These are phyloP conservation scores for Septoria petroselini DNA, from an alignment of 2,329 filamentous ascomycete genomes.

Conservation along the genomic window DNA sequence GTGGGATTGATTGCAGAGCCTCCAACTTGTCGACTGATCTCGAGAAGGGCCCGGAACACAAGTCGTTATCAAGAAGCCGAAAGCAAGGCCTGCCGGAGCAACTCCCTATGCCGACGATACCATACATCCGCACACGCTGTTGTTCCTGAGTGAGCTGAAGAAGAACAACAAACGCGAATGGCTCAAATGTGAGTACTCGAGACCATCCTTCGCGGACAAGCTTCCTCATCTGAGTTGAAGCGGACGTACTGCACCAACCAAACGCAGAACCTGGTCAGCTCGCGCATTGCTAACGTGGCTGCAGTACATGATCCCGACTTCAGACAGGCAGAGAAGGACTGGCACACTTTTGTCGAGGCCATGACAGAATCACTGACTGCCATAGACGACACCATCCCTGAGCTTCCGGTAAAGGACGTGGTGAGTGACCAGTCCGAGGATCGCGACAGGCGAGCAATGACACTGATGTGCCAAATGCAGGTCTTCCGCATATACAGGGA, in stretches of 20 bases:
- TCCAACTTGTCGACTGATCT: neutral
- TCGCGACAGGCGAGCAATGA: neutral
- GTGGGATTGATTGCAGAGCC: neutral
- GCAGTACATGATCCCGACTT: constrained; percentile 77
- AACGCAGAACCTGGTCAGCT: neutral
- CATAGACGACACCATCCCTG: constrained; percentile 77
- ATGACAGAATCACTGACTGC: constrained; percentile 68
- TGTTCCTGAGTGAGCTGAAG: constrained; percentile 58
- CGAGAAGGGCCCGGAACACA: constrained; percentile 52
- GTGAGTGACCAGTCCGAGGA: constrained; percentile 38
- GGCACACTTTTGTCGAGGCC: constrained; percentile 71
- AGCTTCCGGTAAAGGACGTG: constrained; percentile 80
- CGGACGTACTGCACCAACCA: neutral
- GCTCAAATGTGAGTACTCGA: constrained; percentile 57
- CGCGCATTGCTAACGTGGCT: neutral
- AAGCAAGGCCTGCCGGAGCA: constrained; percentile 59
- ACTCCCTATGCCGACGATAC: constrained; percentile 56
- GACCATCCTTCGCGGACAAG: no score
- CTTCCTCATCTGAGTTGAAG: no score
- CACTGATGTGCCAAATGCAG: constrained; percentile 26
- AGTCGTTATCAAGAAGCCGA: constrained; percentile 61
- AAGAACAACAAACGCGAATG: constrained; percentile 62
- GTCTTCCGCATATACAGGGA: constrained; percentile 86
- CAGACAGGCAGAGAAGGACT: constrained; percentile 73
- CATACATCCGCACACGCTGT: constrained; percentile 62